phyloP scores from a whole-genome alignment of 257 asterid genomes.

The Dorcoceras hygrometricum region DNA sequence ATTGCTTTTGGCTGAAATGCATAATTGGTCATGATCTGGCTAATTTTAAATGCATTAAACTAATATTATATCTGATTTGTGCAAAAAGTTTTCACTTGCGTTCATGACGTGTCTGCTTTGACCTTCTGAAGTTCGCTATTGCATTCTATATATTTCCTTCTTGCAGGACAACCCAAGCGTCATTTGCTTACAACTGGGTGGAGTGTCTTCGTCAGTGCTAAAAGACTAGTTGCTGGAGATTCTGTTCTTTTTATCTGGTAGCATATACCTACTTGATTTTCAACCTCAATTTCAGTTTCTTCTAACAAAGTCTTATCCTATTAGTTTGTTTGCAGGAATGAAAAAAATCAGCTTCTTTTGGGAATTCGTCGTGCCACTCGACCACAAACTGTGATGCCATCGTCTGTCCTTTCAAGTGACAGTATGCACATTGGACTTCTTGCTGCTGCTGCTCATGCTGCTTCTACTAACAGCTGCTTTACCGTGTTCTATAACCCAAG shows the following conservation, averaged over 20 bases:
- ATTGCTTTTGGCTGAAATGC: not conserved
- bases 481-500: conserved; percentile 91
- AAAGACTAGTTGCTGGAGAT: conserved; percentile 60
- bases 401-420: conserved; percentile 95
- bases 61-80: not conserved
- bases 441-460: conserved; percentile 99
- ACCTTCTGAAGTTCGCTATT: conserved; percentile 8
- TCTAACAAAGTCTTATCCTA: conserved; percentile 8
- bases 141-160: not conserved
- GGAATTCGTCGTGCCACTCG: conserved; percentile 91
- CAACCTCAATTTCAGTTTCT: conserved; percentile 8
- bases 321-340: conserved; percentile 56
- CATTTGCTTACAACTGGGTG: conserved; percentile 64
- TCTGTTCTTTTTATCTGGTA: conserved; percentile 68
- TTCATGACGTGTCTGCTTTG: conserved; percentile 11
- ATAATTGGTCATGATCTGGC: not conserved
- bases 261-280: conserved; percentile 12
- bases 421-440: conserved; percentile 98
- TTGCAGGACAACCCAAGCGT: conserved; percentile 62
- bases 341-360: conserved; percentile 87
- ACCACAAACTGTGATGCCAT: conserved; percentile 98
- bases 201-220: conserved; percentile 66
- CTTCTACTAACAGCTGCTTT: conserved; percentile 96
- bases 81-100: not conserved
- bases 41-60: conserved; percentile 2